Evolutionary conservation across 2,329 filamentous ascomycete genomes (phyloP).

Genomic region (Hortaea werneckii): DNA sequence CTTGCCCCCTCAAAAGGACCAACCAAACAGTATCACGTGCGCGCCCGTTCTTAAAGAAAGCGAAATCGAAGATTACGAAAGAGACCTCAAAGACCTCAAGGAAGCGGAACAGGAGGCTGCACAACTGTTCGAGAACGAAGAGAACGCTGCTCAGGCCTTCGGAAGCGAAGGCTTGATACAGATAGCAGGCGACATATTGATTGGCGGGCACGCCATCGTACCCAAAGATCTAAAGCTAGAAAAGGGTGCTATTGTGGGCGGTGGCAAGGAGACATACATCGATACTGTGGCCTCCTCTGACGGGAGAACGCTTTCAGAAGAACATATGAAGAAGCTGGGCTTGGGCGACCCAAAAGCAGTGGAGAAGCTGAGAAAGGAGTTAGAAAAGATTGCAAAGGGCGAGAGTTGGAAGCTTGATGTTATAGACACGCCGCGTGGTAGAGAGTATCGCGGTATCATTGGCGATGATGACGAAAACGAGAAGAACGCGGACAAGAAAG

Average conservation of each 20-base stretch:
- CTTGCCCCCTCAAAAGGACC: slow-evolving; percentile 65
- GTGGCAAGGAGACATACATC: slow-evolving; percentile 44
- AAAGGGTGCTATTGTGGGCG: slow-evolving; percentile 39
- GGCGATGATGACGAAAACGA: slow-evolving; percentile 48
- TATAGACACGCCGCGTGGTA: slow-evolving; percentile 55
- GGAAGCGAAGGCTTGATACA: background rate
- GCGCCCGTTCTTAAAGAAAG: slow-evolving; percentile 56
- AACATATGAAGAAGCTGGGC: slow-evolving; percentile 47
- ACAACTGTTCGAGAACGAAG: slow-evolving; percentile 11
- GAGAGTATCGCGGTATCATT: slow-evolving; percentile 62
- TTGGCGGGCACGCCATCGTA: slow-evolving; percentile 48
- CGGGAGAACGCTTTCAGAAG: slow-evolving; percentile 31
- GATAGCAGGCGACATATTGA: slow-evolving; percentile 47
- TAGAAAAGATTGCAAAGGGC: slow-evolving; percentile 59
- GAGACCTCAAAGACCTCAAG: slow-evolving; percentile 14
- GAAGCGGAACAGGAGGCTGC: slow-evolving; percentile 9
- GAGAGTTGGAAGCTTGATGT: slow-evolving; percentile 73
- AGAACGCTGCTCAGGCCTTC: slow-evolving; percentile 12
- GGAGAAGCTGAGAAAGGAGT: slow-evolving; percentile 56
- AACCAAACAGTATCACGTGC: slow-evolving; percentile 68
- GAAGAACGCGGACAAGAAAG: slow-evolving; percentile 35
- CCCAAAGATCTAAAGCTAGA: slow-evolving; percentile 47
- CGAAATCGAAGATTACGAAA: slow-evolving; percentile 31
- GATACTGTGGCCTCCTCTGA: slow-evolving; percentile 47
- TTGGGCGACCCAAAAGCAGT: slow-evolving; percentile 61